Conservation (phyloP, 1,284 basidiomycete species). For the Marasmius fiardii region DNA sequence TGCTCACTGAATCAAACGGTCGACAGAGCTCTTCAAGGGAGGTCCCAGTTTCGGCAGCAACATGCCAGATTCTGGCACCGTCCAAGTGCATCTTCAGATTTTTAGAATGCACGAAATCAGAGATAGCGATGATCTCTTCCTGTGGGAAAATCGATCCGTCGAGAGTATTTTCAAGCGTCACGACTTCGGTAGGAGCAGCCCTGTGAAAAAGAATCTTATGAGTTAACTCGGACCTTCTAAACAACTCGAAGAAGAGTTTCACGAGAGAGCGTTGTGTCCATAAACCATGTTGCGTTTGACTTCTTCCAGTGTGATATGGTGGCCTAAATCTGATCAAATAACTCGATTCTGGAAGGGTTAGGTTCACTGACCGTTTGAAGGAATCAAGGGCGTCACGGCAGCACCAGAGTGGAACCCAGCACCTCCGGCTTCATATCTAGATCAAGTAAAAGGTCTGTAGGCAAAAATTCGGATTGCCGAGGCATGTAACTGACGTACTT, state of each 20-base stretch:
- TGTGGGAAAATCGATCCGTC: conserved; percentile 93
- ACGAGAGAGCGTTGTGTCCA: conserved; percentile 76
- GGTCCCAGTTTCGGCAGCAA: conserved; percentile 73
- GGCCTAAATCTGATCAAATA: conserved; percentile 39
- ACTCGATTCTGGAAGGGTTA: not conserved
- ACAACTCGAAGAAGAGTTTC: conserved; percentile 19
- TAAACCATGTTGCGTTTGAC: conserved; percentile 69
- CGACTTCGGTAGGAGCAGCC: conserved; percentile 78
- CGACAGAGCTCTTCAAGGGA: conserved; percentile 76
- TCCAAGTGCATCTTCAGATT: conserved; percentile 87
- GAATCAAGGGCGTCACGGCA: conserved; percentile 63
- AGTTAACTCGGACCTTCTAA: not conserved
- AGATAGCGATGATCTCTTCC: conserved; percentile 83
- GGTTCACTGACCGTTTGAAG: conserved; percentile 60
- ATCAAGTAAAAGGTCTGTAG: conserved; percentile 6
- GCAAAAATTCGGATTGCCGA: not conserved
- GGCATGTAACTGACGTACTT: conserved; percentile 37
- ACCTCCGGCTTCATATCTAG: conserved; percentile 85
- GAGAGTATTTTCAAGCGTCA: conserved; percentile 91
- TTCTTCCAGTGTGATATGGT: conserved; percentile 85
- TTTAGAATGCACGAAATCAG: conserved; percentile 66
- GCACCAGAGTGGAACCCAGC: conserved; percentile 90
- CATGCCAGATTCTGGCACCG: conserved; percentile 96
- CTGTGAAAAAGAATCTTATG: conserved; percentile 30
- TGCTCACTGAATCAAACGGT: conserved; percentile 89